Base-by-base conservation (phyloP, 345 rosid genomes). In the Diplotaxis tenuifolia region DNA sequence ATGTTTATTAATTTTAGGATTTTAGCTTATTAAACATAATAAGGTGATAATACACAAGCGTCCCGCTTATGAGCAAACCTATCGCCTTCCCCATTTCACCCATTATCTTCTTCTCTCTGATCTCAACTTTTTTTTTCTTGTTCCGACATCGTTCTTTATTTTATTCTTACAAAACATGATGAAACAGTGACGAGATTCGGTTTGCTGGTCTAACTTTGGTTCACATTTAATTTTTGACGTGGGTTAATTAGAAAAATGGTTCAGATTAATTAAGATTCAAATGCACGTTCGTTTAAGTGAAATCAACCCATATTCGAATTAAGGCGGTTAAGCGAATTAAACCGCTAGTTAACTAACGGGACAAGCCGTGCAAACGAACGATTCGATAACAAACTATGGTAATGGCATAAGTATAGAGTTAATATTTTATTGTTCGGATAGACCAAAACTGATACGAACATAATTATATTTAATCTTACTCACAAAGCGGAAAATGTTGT, bases 31-130 rank as follows among this genome's bases (percentile, higher is more conserved):
- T n/a, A n/a, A n/a, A n/a, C n/a, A n/a, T n/a, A n/a, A n/a, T n/a
- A n/a, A n/a, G n/a, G 81, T 94, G 98, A 61, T 91, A 84, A 72
- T 85, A 89, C 78, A 89, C 88, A 68, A 89, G 78, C 20, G 85
- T 83, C 74, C 91, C 91, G 31, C 91, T 85, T 20, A 84, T 73
- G 72, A 89, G 28, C 79, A 87, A 75, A 18, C 88, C 88, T 73
- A 82, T 62, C 32, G 88, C 79, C 75, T 87, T 87, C 67, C 91
- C 86, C 6, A 75, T 76, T 23, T 23, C 1, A 23, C 25, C 25
- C 25, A 23, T 23, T 69, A 83, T 88, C 66, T 82, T 70, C 81
- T 38, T 72, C 40, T 20, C 57, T 53, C 21, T 23, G 34, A 12
- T 28, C 27, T 23, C n/a, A n/a, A n/a, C n/a, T n/a, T n/a, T n/a